Evolutionary conservation across 106 monocot genomes (phyloP).

Genomic region (Cymbidium sinense): DNA sequence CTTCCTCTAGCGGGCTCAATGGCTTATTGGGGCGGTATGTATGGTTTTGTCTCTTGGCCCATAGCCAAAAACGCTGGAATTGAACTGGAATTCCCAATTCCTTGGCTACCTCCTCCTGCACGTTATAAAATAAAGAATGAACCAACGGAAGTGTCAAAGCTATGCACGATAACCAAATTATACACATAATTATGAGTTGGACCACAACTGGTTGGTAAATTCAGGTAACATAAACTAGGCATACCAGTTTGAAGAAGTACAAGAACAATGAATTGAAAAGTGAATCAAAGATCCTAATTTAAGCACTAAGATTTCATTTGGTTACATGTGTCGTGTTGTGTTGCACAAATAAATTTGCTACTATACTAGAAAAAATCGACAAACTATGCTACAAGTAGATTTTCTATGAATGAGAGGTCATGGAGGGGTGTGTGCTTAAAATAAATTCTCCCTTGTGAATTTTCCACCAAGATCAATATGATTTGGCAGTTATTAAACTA

Average conservation of each 20-base stretch:
- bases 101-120: slow-evolving; percentile 90
- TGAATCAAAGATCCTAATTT: neutral
- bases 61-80: slow-evolving; percentile 93
- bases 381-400: too few species aligned
- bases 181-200: neutral
- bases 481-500: too few species aligned
- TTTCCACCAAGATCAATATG: too few species aligned
- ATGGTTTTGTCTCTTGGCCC: slow-evolving; percentile 98
- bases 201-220: neutral
- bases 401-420: too few species aligned
- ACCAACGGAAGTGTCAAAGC: neutral
- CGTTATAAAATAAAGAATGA: neutral
- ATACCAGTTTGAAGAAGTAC: neutral
- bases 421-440: too few species aligned
- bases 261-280: neutral
- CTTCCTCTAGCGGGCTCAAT: slow-evolving; percentile 66
- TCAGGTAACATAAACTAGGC: neutral
- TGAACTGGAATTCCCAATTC: slow-evolving; percentile 90
- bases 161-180: neutral
- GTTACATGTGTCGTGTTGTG: neutral
- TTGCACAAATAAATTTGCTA: too few species aligned
- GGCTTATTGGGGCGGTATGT: slow-evolving; percentile 97
- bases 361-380: too few species aligned
- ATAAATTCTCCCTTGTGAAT: too few species aligned
- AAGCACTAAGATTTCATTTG: neutral